Conservation (phyloP, 2,329 filamentous ascomycete genomes). For the Verticillium nubilum region DNA sequence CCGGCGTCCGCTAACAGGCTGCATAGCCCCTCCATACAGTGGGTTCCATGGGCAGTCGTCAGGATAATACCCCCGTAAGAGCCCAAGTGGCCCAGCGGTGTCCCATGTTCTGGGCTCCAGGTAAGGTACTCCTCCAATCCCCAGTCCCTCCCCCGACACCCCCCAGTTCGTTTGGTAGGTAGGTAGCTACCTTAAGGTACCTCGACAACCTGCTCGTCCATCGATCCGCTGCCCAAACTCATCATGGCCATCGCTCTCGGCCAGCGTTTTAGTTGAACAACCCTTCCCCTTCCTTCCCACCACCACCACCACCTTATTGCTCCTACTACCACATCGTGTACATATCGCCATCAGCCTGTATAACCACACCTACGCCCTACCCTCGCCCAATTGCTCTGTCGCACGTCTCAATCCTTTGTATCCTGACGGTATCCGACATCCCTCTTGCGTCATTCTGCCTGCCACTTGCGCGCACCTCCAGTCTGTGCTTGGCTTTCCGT, state of each 20-base stretch:
- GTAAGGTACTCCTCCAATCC: neutral
- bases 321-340: neutral
- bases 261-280: neutral
- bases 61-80: neutral
- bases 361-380: neutral
- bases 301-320: slow-evolving; percentile 1
- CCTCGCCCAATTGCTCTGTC: neutral
- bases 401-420: neutral
- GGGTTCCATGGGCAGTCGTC: neutral
- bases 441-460: neutral
- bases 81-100: neutral
- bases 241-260: neutral
- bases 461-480: neutral
- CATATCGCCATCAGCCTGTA: neutral
- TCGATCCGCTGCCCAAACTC: neutral
- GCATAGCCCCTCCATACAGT: neutral
- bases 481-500: neutral
- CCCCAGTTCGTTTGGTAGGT: too few relatives aligned
- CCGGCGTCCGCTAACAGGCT: neutral
- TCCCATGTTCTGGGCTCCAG: neutral
- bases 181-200: too few relatives aligned
- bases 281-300: slow-evolving; percentile 5
- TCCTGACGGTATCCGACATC: neutral
- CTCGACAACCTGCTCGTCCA: neutral
- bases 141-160: neutral